These are phyloP conservation scores for Colletotrichum nymphaeae DNA, from an alignment of 2,329 filamentous ascomycete genomes.

Conservation along the genomic window DNA sequence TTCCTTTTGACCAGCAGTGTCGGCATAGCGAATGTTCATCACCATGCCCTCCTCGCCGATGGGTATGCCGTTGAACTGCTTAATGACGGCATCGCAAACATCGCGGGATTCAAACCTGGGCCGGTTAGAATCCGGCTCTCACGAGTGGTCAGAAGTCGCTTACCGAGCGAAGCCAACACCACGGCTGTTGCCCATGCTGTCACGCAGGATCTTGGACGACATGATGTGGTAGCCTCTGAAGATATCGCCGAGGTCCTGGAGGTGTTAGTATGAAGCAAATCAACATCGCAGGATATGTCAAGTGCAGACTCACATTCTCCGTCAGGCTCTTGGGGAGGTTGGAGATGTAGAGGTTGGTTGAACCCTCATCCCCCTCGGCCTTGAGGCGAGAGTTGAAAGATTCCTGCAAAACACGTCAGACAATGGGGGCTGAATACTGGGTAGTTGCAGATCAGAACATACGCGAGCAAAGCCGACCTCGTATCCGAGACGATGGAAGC, in stretches of 20 bases:
- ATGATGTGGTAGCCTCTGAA: constrained; percentile 86
- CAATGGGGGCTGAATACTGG: not conserved
- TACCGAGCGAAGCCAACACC: constrained; percentile 98
- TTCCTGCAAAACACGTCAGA: constrained; percentile 69
- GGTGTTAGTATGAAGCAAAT: constrained; percentile 3
- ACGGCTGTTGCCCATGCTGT: constrained; percentile 91
- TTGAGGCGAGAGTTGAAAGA: constrained; percentile 99
- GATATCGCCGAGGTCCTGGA: constrained; percentile 79
- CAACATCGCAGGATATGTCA: not conserved
- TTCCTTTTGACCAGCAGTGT: constrained; percentile 96
- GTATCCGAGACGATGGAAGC: constrained; percentile 93
- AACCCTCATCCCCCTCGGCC: constrained; percentile 88
- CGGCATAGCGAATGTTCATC: constrained; percentile 94
- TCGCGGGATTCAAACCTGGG: constrained; percentile 88
- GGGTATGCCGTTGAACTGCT: constrained; percentile 83
- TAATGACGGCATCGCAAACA: constrained; percentile 89
- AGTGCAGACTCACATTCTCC: constrained; percentile 76
- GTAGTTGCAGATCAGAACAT: constrained; percentile 44
- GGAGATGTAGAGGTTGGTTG: constrained; percentile 97
- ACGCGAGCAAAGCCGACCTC: constrained; percentile 97
- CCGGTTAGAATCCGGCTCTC: constrained; percentile 37
- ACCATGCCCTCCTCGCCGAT: constrained; percentile 84
- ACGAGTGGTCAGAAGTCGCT: constrained; percentile 41
- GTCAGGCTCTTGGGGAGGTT: constrained; percentile 94
- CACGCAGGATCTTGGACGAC: constrained; percentile 94